Conservation (phyloP, 2,329 filamentous ascomycete genomes). For the Didymella arachidicola region DNA sequence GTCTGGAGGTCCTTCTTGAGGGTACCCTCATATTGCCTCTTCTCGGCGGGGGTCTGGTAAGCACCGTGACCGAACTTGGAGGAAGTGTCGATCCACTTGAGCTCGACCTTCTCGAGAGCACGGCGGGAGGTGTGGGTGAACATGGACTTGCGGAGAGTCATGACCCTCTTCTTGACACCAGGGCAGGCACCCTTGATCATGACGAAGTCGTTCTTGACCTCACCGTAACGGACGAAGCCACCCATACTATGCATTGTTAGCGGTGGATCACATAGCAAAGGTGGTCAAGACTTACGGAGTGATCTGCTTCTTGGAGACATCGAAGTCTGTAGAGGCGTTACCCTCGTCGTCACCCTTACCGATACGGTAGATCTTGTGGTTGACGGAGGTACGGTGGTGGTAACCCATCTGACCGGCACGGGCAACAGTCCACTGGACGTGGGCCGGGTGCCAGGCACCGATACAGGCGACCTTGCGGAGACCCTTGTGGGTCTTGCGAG, state of each 20-base stretch:
- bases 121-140: slow-evolving; percentile 95
- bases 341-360: slow-evolving; percentile 90
- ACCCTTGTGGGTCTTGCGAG: slow-evolving; percentile 99
- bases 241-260: slow-evolving; percentile 75
- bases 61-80: slow-evolving; percentile 99
- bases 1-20: slow-evolving; percentile 95
- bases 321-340: slow-evolving; percentile 93
- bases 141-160: slow-evolving; percentile 99
- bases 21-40: slow-evolving; percentile 95
- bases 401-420: slow-evolving; percentile 99
- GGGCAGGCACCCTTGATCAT: slow-evolving; percentile 98
- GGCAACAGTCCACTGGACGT: slow-evolving; percentile 99
- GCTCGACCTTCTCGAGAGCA: slow-evolving; percentile 97
- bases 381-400: slow-evolving; percentile 99
- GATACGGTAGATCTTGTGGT: slow-evolving; percentile 99
- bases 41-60: slow-evolving; percentile 98
- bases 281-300: slow-evolving; percentile 80
- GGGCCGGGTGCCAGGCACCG: slow-evolving; percentile 99
- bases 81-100: slow-evolving; percentile 99
- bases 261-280: neutral
- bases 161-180: slow-evolving; percentile 98
- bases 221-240: slow-evolving; percentile 99
- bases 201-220: slow-evolving; percentile 99
- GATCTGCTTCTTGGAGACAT: slow-evolving; percentile 99
- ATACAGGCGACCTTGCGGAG: slow-evolving; percentile 99